A percentile compares a stretch with the other conserved stretches of the same genome.
phyloP scores from a whole-genome alignment of 768 basidiomycete genomes.

The Hortiboletus flavorubellus region DNA sequence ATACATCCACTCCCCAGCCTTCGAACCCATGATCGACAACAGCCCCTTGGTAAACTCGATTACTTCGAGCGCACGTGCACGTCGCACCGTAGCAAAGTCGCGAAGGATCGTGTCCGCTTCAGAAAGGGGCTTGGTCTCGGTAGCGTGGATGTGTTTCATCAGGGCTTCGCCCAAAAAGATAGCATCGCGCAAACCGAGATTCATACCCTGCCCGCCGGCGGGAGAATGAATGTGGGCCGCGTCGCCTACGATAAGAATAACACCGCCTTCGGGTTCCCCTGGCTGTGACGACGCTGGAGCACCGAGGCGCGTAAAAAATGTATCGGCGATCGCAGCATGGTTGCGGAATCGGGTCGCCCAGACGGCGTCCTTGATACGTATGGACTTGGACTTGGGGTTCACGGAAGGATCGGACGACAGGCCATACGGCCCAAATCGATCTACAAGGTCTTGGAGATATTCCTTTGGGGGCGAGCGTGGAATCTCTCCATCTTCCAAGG shows the following conservation, averaged over 20 bases:
- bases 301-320: slow-evolving; percentile 33
- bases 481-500: slow-evolving; percentile 34
- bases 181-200: slow-evolving; percentile 53
- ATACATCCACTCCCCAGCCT: slow-evolving; percentile 3
- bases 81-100: slow-evolving; percentile 36
- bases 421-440: slow-evolving; percentile 39
- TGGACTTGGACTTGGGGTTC: slow-evolving; percentile 29
- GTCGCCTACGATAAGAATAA: slow-evolving; percentile 38
- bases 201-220: slow-evolving; percentile 58
- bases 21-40: slow-evolving; percentile 22
- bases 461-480: slow-evolving; percentile 37
- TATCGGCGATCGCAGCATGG: slow-evolving; percentile 44
- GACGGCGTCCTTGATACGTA: slow-evolving; percentile 37
- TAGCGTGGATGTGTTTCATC: slow-evolving; percentile 31
- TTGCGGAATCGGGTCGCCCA: slow-evolving; percentile 51
- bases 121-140: slow-evolving; percentile 4
- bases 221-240: slow-evolving; percentile 56
- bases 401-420: slow-evolving; percentile 37
- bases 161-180: slow-evolving; percentile 43
- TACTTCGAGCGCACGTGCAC: slow-evolving; percentile 38
- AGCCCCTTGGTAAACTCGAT: slow-evolving; percentile 41
- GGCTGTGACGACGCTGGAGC: not conserved
- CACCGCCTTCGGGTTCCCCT: slow-evolving; percentile 14
- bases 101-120: slow-evolving; percentile 34
- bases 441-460: slow-evolving; percentile 43